These are phyloP conservation scores for Fagopyrum esculentum DNA, from an alignment of 148 eudicot species.

Conservation along the genomic window DNA sequence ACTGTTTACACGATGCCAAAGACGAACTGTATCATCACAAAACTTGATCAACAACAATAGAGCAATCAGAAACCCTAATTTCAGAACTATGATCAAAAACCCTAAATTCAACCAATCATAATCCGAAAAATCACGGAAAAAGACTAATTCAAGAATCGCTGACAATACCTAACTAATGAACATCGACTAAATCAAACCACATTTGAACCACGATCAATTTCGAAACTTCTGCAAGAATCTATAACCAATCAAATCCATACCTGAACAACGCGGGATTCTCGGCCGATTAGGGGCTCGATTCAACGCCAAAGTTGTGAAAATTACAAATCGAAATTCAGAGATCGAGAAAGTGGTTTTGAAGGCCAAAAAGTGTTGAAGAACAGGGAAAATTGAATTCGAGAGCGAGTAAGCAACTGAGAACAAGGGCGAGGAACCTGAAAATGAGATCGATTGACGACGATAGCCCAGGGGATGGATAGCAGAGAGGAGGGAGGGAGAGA, in stretches of 20 bases:
- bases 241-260: background rate
- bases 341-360: background rate
- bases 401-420: background rate
- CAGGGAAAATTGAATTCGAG: constrained; percentile 3
- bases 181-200: background rate
- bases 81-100: background rate
- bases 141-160: background rate
- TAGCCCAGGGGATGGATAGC: background rate
- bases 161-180: constrained; percentile 2
- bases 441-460: constrained; percentile 7
- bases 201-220: background rate
- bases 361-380: background rate
- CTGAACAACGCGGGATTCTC: background rate
- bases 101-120: background rate
- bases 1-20: background rate
- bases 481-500: background rate
- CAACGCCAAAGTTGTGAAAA: background rate
- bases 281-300: constrained; percentile 4
- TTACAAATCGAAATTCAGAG: background rate
- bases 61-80: background rate
- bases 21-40: background rate
- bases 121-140: background rate
- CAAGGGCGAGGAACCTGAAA: background rate
- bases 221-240: background rate
- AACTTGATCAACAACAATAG: background rate